Base-by-base conservation (phyloP, 2,329 filamentous ascomycete species). In the Byssochlamys sp. region DNA sequence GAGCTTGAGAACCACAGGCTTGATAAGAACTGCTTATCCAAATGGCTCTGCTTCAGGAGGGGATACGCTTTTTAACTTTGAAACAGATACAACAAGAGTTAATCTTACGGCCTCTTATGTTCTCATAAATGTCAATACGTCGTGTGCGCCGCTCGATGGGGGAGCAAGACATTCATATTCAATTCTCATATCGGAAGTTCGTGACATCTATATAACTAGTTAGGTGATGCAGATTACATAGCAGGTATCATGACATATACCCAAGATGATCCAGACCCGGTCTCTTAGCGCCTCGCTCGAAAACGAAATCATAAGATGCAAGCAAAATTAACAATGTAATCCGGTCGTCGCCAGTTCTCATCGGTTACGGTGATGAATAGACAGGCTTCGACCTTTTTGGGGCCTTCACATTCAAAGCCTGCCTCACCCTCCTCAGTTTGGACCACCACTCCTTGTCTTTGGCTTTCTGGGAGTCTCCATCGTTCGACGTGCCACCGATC, bases 361-460 rank as follows among this genome's bases (percentile, higher is more conserved):
- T 51, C 25, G 1, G 7, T 31, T 31, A 45, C 19, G 39, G 39
- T 14, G 39, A 45, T 14, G 51, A 58, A n/a, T 48, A 14, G 25
- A 53, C 57, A 24, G 63, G 53, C 39, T 55, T 57, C 26, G 67
- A 69, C 67, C 81, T 85, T 68, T 78, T 84, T 7, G 78, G 75
- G 1, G 78, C 80, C 70, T 88, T 89, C 4, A 82, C 79, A 60
- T 87, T 84, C 65, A 90, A 84, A 52, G 88, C 72, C 66, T 85
- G 88, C 77, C 88, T 88, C 58, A 90, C 85, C 58, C 83, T 81
- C 65, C 85, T 81, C 61, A 90, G 73, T 63, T 71, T 55, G 57
- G 67, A 49, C 69, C 69, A 55, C 68, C 68, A 48, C 63, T 68
- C 55, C 53, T 69, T 53, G 60, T 73, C 67, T 35, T 66, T 87